Evolutionary conservation across 169 alveolate genomes (phyloP).

Genomic region (Eimeria tenella): DNA sequence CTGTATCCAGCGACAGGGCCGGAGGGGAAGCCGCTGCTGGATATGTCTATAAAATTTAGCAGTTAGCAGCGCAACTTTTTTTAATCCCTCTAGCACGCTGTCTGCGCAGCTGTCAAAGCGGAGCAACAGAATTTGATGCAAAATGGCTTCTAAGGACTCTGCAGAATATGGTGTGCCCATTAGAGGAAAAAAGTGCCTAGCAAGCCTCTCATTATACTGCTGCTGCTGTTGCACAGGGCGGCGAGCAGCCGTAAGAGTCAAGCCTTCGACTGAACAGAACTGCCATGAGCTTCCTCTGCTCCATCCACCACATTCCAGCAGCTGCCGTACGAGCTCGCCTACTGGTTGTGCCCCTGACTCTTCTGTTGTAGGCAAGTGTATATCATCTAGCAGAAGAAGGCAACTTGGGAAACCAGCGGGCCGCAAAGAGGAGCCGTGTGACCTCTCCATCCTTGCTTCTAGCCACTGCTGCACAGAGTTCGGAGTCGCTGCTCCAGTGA

Average conservation of each 20-base stretch:
- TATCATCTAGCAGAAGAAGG: slow-evolving; percentile 95
- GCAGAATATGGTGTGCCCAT: slow-evolving; percentile 88
- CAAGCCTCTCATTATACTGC: slow-evolving; percentile 53
- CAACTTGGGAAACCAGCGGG: slow-evolving; percentile 67
- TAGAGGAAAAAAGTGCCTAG: slow-evolving; percentile 59
- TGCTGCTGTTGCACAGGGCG: slow-evolving; percentile 86
- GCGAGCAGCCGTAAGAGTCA: slow-evolving; percentile 92
- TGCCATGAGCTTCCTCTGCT: slow-evolving; percentile 91
- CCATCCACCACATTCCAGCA: slow-evolving; percentile 94
- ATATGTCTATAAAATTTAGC: slow-evolving; percentile 13
- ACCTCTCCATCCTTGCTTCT: slow-evolving; percentile 91
- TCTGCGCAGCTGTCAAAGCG: slow-evolving; percentile 80
- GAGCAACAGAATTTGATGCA: slow-evolving; percentile 87
- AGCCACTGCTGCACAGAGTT: slow-evolving; percentile 94
- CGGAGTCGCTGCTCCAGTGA: slow-evolving; percentile 96
- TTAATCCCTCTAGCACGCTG: slow-evolving; percentile 20
- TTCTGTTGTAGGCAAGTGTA: slow-evolving; percentile 96
- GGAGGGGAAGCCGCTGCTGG: slow-evolving; percentile 58
- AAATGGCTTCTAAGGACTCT: slow-evolving; percentile 88
- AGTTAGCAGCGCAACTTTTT: slow-evolving; percentile 44
- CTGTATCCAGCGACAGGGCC: slow-evolving; percentile 66
- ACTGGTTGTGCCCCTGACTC: slow-evolving; percentile 97
- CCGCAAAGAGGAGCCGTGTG: slow-evolving; percentile 6
- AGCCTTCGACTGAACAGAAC: slow-evolving; percentile 91
- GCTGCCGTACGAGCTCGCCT: slow-evolving; percentile 94